Evolutionary conservation across 176 grass and related monocot genomes (phyloP).

Genomic region (Oryza punctata): DNA sequence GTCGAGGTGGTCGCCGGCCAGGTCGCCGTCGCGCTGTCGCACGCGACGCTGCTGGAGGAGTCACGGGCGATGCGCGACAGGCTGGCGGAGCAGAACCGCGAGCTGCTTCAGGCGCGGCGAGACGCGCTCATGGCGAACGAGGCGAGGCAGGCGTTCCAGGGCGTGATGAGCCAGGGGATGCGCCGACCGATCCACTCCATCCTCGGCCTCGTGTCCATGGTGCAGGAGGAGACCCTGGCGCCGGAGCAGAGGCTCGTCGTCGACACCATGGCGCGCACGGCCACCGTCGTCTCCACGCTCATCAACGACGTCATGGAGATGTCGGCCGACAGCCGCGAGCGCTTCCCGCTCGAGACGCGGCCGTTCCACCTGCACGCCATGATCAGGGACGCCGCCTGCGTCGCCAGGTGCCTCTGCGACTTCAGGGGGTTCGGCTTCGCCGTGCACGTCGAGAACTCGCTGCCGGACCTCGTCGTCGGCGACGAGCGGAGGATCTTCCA

Average conservation of each 20-base stretch:
- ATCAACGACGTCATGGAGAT: slow-evolving; percentile 70
- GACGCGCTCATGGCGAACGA: slow-evolving; percentile 61
- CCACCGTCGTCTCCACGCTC: slow-evolving; percentile 54
- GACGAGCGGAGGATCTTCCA: slow-evolving; percentile 80
- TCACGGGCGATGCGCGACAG: slow-evolving; percentile 67
- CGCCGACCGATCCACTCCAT: slow-evolving; percentile 57
- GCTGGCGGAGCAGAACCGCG: slow-evolving; percentile 68
- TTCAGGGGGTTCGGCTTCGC: slow-evolving; percentile 52
- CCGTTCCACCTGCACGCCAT: slow-evolving; percentile 50
- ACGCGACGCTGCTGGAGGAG: slow-evolving; percentile 75
- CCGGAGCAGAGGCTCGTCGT: slow-evolving; percentile 52
- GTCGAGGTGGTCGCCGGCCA: slow-evolving; percentile 86
- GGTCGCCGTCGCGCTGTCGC: slow-evolving; percentile 79
- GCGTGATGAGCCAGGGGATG: slow-evolving; percentile 66
- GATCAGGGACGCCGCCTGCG: slow-evolving; percentile 56
- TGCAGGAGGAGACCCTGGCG: slow-evolving; percentile 51
- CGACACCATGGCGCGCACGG: slow-evolving; percentile 41
- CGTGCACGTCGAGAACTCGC: slow-evolving; percentile 47
- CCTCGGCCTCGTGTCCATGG: slow-evolving; percentile 50
- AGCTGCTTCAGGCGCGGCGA: slow-evolving; percentile 54
- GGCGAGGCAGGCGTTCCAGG: slow-evolving; percentile 61
- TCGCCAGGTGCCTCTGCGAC: slow-evolving; percentile 55
- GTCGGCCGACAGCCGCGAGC: slow-evolving; percentile 43
- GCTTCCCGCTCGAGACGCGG: slow-evolving; percentile 44
- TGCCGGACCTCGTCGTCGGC: slow-evolving; percentile 58